Evolutionary conservation across 1,284 basidiomycete genomes (phyloP), one percentile per base, ranked within the genome.

Genomic region (Tylopilus sp.): DNA sequence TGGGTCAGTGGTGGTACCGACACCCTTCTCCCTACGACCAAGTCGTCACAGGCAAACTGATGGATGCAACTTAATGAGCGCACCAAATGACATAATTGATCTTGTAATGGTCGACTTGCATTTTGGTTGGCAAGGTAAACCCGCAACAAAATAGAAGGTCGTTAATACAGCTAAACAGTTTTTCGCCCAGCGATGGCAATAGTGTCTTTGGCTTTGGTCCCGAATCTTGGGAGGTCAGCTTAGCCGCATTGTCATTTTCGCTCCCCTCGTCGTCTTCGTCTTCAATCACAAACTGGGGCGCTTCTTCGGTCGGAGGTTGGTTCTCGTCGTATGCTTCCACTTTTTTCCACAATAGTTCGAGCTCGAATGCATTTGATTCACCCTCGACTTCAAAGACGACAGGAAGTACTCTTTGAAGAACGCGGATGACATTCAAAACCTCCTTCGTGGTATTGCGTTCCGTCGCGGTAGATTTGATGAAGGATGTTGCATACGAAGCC

Each of bases 141-240:
- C 90, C 91, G 59, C 90, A 94, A 62, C 90, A 92, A 68, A 94
- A 96, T 34, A 94, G 69, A 26, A 95, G 73, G 64, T 95, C 92
- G 53, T 92, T 79, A 7, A 90, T 72, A 54, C 83, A 83, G 58
- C 77, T 81, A 59, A 94, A 87, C 24, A 95, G 71, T 54, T 80
- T 77, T 62, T 94, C 90, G 2, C 83, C 88, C 2, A 94, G 70
- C 9, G 88, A 86, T 1, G 91, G 90, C 21, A 82, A 63, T 14
- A 82, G 63, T 12, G 73, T 73, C 58, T 79, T 70, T 2, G 55
- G 46, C 12, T 68, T 42, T 18, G 63, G 48, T 44, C 59, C 65
- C 53, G 50, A 54, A 20, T 57, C 41, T 28, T 46, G 51, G 11
- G 50, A 40, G 15, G 29, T 52, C 18, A 56, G 39, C 35, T 52